A percentile compares a stretch with the other conserved stretches of the same genome.
Conservation (phyloP, 2,329 filamentous ascomycete genomes). For the Colletotrichum melonis region DNA sequence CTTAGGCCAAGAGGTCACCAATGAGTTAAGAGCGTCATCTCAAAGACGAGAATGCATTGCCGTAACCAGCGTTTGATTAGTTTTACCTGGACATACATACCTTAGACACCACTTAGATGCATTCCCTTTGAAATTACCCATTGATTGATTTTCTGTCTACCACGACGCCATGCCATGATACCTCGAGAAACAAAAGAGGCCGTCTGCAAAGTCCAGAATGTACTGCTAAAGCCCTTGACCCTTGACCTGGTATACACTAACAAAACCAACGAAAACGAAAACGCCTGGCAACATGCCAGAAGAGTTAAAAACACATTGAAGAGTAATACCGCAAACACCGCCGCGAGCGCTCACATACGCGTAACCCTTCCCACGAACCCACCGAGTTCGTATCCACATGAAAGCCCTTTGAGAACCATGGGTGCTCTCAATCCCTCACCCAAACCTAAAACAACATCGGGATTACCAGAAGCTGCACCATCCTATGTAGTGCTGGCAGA, state of each 20-base stretch:
- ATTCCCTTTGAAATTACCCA: background rate
- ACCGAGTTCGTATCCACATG: background rate
- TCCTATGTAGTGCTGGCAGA: constrained; percentile 98
- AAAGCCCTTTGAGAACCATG: background rate
- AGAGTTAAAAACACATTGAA: constrained; percentile 22
- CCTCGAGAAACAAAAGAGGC: constrained; percentile 15
- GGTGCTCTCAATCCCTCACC: background rate
- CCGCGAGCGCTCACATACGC: background rate
- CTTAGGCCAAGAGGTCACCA: background rate
- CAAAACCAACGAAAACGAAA: constrained; percentile 7
- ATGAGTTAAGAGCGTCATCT: too few species aligned
- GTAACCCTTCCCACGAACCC: background rate
- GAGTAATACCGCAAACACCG: constrained; percentile 17
- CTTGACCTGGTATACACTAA: constrained; percentile 32
- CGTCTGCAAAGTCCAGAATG: constrained; percentile 4
- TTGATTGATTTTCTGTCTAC: constrained; percentile 27
- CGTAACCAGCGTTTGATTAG: background rate
- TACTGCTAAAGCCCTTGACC: background rate
- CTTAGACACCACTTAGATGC: background rate
- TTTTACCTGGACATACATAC: background rate
- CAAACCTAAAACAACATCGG: background rate
- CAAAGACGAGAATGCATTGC: background rate
- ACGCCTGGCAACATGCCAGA: constrained; percentile 2
- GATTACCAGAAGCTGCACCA: constrained; percentile 97
- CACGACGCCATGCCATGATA: constrained; percentile 34